These are phyloP conservation scores for Acacia concinna DNA, from an alignment of 331 rosid genomes.

Conservation along the genomic window DNA sequence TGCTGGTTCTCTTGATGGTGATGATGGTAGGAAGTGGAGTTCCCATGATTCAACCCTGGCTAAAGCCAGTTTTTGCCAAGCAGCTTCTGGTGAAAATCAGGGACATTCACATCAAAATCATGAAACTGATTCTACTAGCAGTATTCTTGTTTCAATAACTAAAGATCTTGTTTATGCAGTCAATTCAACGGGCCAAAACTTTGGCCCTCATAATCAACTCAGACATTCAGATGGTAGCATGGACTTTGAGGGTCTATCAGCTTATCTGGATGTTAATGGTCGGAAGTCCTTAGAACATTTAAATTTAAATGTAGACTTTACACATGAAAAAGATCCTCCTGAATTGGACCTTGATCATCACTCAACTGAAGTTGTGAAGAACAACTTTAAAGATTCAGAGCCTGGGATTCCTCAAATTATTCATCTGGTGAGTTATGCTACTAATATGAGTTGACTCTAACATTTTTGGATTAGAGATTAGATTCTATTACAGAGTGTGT, in stretches of 20 bases:
- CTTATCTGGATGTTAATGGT: constrained; percentile 56
- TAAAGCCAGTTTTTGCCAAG: constrained; percentile 52
- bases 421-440: constrained; percentile 64
- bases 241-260: constrained; percentile 56
- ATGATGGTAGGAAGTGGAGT: constrained; percentile 87
- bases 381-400: constrained; percentile 52
- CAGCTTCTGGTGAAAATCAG: constrained; percentile 62
- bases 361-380: constrained; percentile 46
- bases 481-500: neutral
- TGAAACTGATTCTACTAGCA: constrained; percentile 53
- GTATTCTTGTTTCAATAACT: constrained; percentile 47
- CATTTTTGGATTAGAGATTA: neutral
- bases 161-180: constrained; percentile 46
- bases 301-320: constrained; percentile 53
- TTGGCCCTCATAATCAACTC: constrained; percentile 51
- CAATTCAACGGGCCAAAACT: constrained; percentile 50
- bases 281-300: constrained; percentile 52
- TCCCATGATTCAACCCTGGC: constrained; percentile 69
- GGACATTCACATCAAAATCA: constrained; percentile 58
- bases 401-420: constrained; percentile 96
- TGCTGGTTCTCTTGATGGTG: constrained; percentile 84
- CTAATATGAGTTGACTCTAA: constrained; percentile 20
- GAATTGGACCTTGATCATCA: constrained; percentile 55
- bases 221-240: constrained; percentile 52
- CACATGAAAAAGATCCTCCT: constrained; percentile 40